Base-by-base conservation (phyloP, 257 asterid genomes). In the Przewalskia tangutica region DNA sequence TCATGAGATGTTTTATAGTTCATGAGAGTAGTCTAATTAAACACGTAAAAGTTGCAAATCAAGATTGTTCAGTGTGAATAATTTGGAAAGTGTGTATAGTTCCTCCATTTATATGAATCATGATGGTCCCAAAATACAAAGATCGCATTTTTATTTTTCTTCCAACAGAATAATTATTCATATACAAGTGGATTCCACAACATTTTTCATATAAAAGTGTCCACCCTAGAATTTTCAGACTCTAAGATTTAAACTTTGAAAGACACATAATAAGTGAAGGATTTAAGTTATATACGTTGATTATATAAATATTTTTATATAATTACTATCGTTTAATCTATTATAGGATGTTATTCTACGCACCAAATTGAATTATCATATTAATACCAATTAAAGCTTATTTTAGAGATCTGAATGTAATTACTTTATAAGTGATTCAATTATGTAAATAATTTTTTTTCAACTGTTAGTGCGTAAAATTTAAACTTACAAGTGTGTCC, bases 141-240 rank as follows among this genome's bases (percentile, higher is more conserved):
- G 4, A 11, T 23, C 27, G 46, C 27, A 75, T 12, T 13, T 13
- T 75, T 50, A 73, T 13, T 75, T 50, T 7, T 50, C 80, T 75
- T 75, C 62, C 46, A 75, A 50, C 9, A 75, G 55, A 46, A 50
- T 51, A 54, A 51, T 59, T 27, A 27, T 27, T 27, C 32, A 27
- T 27, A 27, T 27, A 27, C 32, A 1, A 27, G 32, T 27, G 86
- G 85, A 86, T 51, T 86, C 86, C 86, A 77, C 84, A 14, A 16
- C 46, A 50, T 20, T 7, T 44, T 75, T 50, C 46, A 14, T 50
- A 75, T 7, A 73, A 73, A 48, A 23, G 17, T 50, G 60, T 50
- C 80, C 80, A 50, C 63, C 62, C 14, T 50, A 75, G 4, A 14
- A 12, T 23, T 23, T 13, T 23, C 42, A n/a, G 63, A 73, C 42